phyloP scores from a whole-genome alignment of 352 stramenopile genomes.

The Halophytophthora batemanensis region DNA sequence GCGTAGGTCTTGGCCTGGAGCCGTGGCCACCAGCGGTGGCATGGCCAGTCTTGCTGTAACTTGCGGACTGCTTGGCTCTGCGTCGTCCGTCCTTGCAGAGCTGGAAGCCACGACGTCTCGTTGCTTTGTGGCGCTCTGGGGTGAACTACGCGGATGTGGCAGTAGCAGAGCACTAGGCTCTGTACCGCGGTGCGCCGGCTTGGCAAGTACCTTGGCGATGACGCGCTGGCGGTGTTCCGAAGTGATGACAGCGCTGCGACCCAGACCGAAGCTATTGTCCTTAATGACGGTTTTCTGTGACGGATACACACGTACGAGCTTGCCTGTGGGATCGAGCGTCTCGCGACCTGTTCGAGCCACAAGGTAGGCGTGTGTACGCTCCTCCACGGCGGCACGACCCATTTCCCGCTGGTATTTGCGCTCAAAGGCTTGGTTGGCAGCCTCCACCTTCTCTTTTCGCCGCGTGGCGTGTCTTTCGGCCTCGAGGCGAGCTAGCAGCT shows the following conservation, averaged over 20 bases:
- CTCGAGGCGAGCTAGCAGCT: constrained; percentile 52
- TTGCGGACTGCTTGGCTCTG: constrained; percentile 4
- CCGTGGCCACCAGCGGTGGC: constrained; percentile 13
- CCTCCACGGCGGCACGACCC: constrained; percentile 45
- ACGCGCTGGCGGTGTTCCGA: constrained; percentile 35
- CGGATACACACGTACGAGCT: constrained; percentile 57
- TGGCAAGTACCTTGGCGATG: constrained; percentile 42
- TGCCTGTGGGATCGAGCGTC: constrained; percentile 58
- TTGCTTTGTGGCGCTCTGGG: constrained; percentile 2
- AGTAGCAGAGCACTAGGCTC: constrained; percentile 25
- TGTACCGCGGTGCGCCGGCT: constrained; percentile 29
- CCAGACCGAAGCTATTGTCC: constrained; percentile 69
- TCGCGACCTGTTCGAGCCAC: constrained; percentile 53
- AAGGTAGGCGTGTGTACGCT: constrained; percentile 53
- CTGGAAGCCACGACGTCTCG: no score
- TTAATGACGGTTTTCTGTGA: constrained; percentile 74
- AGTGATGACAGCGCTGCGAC: constrained; percentile 42
- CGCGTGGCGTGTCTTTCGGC: constrained; percentile 39
- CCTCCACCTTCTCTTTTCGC: constrained; percentile 37
- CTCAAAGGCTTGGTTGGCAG: constrained; percentile 45
- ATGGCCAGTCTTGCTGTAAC: constrained; percentile 4
- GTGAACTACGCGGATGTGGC: constrained; percentile 6
- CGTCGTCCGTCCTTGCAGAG: no score
- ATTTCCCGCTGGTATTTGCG: constrained; percentile 76
- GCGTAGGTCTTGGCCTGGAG: constrained; percentile 28